A percentile compares a stretch with the other conserved stretches of the same genome.
Conservation (phyloP, 108 stramenopile species). For the Parmales sp. region DNA sequence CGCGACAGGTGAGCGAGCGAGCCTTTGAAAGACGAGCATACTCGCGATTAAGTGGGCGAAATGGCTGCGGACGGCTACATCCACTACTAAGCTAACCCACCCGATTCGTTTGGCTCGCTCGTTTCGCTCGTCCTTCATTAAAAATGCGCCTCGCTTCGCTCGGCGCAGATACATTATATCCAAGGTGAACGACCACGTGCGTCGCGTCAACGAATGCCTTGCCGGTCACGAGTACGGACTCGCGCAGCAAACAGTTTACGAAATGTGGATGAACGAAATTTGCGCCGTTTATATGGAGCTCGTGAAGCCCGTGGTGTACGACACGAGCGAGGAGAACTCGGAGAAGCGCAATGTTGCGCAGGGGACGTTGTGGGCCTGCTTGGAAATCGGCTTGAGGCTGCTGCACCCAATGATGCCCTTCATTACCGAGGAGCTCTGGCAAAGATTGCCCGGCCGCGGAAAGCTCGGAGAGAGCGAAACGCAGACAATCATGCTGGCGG, state of each 20-base stretch:
- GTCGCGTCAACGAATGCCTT: slow-evolving; percentile 62
- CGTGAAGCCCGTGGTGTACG: slow-evolving; percentile 90
- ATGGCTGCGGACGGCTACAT: too few species aligned
- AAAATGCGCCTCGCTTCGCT: slow-evolving; percentile 62
- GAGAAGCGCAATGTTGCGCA: slow-evolving; percentile 81
- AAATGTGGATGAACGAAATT: slow-evolving; percentile 88
- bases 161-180: slow-evolving; percentile 88
- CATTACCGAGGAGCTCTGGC: slow-evolving; percentile 99
- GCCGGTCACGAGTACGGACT: slow-evolving; percentile 75
- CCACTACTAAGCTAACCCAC: too few species aligned
- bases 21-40: too few species aligned
- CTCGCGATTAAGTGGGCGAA: too few species aligned
- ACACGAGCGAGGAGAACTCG: slow-evolving; percentile 52
- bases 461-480: slow-evolving; percentile 68
- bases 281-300: slow-evolving; percentile 95
- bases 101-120: too few species aligned
- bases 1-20: too few species aligned
- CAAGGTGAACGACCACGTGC: slow-evolving; percentile 62
- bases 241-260: slow-evolving; percentile 69
- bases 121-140: too few species aligned
- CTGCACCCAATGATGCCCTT: slow-evolving; percentile 99
- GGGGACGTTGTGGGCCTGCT: slow-evolving; percentile 77
- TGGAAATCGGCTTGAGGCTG: slow-evolving; percentile 82
- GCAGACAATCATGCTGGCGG: slow-evolving; percentile 86
- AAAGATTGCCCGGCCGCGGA: slow-evolving; percentile 94